Base-by-base conservation (phyloP, 1,284 basidiomycete species). In the Trametes sp. region DNA sequence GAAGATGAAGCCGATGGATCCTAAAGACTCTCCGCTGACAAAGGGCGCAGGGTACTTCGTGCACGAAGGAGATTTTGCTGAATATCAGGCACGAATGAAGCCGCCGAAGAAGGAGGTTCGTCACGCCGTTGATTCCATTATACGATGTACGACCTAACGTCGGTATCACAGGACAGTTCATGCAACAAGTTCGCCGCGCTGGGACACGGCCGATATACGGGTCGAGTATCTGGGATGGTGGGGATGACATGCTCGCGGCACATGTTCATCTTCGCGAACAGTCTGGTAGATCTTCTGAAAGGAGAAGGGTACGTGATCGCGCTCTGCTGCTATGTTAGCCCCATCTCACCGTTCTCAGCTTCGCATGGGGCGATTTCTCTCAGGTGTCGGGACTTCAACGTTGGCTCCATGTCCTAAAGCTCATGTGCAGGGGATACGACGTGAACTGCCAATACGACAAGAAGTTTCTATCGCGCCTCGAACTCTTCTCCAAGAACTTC, bases 1-100 rank as follows among this genome's bases (percentile, higher is more conserved):
- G 55, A 67, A 60, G 46, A 31, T 55, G n/a, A 64, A 64, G 29
- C 62, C 63, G 1, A 46, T 56, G 24, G 63, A 68, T 24, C 42
- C 28, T 0, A 24, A 52, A 6, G 66, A 68, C 26, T 26, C 46
- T n/a, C 48, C 66, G 1, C 49, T 68, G 0, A 63, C 61, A 1
- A 14, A 26, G 14, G 56, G 59, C 0, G 52, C 58, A 0, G 49
- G 16, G 0, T 68, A 54, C 23, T 63, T 58, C 14, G 61, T 44
- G 2, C 16, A 65, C 33, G 56, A 58, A 21, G 5, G 31, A 1
- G 66, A 67, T 13, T 62, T 57, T 35, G 45, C n/a, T 10, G 48
- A 29, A 8, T 65, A 35, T 28, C 56, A 55, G n/a, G 24, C 10
- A 9, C 4, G 21, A 2, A 5, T 53, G 3, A 52, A 33, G 23